Conservation (phyloP, 1,284 basidiomycete species). For the Cutaneotrichosporon daszewskae region DNA sequence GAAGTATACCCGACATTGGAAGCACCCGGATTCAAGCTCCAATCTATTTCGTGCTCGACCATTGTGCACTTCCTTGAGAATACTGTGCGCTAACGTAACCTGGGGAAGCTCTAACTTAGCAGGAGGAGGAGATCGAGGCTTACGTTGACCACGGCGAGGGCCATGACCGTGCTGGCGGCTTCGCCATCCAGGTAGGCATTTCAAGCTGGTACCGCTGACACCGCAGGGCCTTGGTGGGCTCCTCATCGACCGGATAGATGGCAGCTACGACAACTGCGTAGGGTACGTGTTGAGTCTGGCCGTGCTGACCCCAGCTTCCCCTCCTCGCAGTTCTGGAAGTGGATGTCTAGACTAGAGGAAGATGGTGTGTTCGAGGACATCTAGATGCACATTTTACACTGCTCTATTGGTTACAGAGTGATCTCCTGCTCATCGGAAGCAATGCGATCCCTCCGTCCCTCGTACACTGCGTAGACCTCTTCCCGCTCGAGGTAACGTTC, state of each 20-base stretch:
- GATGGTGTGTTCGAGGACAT: constrained; percentile 44
- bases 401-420: not conserved
- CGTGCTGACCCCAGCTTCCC: constrained; percentile 35
- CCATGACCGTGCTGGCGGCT: constrained; percentile 84
- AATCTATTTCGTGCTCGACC: constrained; percentile 78
- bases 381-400: no score
- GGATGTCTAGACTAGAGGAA: constrained; percentile 42
- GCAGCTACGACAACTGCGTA: constrained; percentile 88
- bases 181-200: constrained; percentile 74
- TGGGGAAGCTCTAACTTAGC: not conserved
- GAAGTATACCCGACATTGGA: constrained; percentile 74
- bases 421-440: constrained; percentile 27
- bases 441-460: constrained; percentile 33
- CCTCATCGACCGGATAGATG: constrained; percentile 76
- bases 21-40: constrained; percentile 78
- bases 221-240: constrained; percentile 71
- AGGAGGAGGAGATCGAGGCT: constrained; percentile 59
- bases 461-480: constrained; percentile 69
- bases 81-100: constrained; percentile 46
- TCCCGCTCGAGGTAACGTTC: constrained; percentile 65
- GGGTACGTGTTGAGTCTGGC: constrained; percentile 50
- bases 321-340: constrained; percentile 43
- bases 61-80: constrained; percentile 75
- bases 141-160: constrained; percentile 89
- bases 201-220: not conserved